Evolutionary conservation across 208 protist species (phyloP), one percentile per base, ranked within the genome.

Genomic region (Trypanosoma congolense): DNA sequence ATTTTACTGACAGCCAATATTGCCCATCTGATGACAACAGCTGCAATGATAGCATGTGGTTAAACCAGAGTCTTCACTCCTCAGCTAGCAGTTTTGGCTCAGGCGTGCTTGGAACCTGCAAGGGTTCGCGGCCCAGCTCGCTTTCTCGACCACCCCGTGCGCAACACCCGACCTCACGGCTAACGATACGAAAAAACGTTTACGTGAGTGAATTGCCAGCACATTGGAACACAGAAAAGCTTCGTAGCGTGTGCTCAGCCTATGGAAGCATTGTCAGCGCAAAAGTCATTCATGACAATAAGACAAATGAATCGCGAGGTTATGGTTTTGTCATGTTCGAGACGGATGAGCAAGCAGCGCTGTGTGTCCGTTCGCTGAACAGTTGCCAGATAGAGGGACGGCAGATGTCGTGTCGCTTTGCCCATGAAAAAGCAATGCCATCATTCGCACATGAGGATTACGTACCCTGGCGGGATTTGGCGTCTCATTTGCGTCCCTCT

Each of bases 301-400:
- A 54, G 14, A 80, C 70, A 0, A 88, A 88, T 28, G 67, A 71
- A 42, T 73, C 68, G 1, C 61, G 67, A 10, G 75, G 71, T 24
- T 88, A 82, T 59, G 80, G 80, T 36, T 88, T 88, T 75, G 80
- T 87, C 2, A 58, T 87, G 38, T 83, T 83, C 42, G 69, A 64
- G 24, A 61, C 73, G 12, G 68, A 58, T 36, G 57, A 57, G 38
- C 61, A 73, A 28, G 80, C 80, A 3, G 61, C 61, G 12, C 35
- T 55, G 42, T 87, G 80, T 41, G 63, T 87, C 31, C 12, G 31
- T 2, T 38, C 36, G 18, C 58, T 87, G 21, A 45, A 70, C 31
- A 43, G 48, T 44, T 45, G 18, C 49, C 19, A 10, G 19, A 21
- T 74, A 14, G 61, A 75, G 35, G 50, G 56, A 9, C 24, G 62